Evolutionary conservation across 805 yeast species (phyloP), one percentile per base, ranked within the genome.

Genomic region (Saccharomycopsis microspora): DNA sequence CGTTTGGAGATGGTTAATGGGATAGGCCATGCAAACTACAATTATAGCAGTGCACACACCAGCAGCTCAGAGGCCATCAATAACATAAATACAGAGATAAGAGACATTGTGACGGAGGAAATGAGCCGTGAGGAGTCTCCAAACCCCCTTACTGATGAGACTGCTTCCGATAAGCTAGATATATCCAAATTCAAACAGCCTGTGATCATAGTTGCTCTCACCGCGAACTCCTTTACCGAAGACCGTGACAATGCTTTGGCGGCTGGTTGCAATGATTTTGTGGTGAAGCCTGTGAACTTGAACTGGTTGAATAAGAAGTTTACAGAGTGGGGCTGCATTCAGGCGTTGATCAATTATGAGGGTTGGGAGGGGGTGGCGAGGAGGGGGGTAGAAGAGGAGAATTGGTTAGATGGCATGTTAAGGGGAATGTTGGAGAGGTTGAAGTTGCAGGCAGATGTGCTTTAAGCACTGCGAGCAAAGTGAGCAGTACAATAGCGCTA

Each of bases 291-390:
- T 0, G 97, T 93, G 5, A 90, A 88, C 57, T 69, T 90, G 56
- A 85, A 79, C 43, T 93, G 99, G 99, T 69, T 93, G 42, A 85
- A 88, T 58, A 86, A 85, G 59, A 93, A 93, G 64, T 85, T 93
- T 45, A 83, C 88, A 0, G 97, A 90, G 64, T 93, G 97, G 97
- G 97, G 98, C 0, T 90, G 97, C 64, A 90, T 90, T 97, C 98
- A 90, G 65, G 97, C 97, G 0, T 67, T 90, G 44, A 89, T 90
- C 61, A 95, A 90, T 64, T 90, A 84, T 63, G 96, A 93, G 61
- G 90, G 94, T 37, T 93, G 97, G 94, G 78, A 75, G 55, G 68
- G 69, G 37, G 70, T 70, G 6, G 68, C 66, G 47, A 60, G 64
- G 39, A 64, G 68, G 57, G 64, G 39, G 35, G 42, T 31, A 33